Evolutionary conservation across 2,329 filamentous ascomycete species (phyloP).

Genomic region (Diplodia seriata): DNA sequence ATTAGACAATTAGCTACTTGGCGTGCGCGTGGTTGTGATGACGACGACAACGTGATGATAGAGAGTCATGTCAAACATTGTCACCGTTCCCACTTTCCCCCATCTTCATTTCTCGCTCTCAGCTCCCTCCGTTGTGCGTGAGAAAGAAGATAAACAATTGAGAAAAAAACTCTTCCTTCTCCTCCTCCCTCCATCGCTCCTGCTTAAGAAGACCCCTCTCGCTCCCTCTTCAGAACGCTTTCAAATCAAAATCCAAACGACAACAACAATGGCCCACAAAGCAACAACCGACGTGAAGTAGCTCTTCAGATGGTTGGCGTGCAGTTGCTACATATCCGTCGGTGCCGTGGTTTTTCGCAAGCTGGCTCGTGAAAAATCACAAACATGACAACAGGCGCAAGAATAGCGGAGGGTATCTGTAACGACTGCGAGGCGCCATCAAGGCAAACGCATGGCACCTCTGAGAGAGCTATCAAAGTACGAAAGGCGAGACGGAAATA

Average conservation of each 20-base stretch:
- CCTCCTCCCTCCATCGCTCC: constrained; percentile 2
- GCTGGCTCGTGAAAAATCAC: constrained; percentile 18
- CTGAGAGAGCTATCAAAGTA: constrained; percentile 24
- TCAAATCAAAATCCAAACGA: constrained; percentile 16
- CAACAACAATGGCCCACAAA: constrained; percentile 4
- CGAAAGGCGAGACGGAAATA: constrained; percentile 13
- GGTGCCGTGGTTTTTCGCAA: constrained; percentile 12
- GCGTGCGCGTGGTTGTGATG: constrained; percentile 13
- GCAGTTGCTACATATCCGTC: constrained; percentile 17
- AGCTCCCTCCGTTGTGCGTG: neutral
- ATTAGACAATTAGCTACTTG: constrained; percentile 31
- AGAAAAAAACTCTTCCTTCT: neutral
- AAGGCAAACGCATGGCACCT: constrained; percentile 24
- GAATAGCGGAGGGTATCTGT: constrained; percentile 32
- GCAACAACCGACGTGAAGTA: neutral
- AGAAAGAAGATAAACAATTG: constrained; percentile 4
- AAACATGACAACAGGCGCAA: constrained; percentile 13
- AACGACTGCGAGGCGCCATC: constrained; percentile 31
- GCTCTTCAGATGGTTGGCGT: constrained; percentile 14
- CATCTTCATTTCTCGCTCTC: neutral
- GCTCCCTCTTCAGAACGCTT: neutral
- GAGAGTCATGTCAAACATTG: constrained; percentile 17
- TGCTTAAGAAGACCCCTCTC: neutral
- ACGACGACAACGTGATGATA: constrained; percentile 7
- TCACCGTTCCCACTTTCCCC: constrained; percentile 5